These are phyloP conservation scores for Boletellus sp. DNA, from an alignment of 768 basidiomycete species.

Conservation along the genomic window DNA sequence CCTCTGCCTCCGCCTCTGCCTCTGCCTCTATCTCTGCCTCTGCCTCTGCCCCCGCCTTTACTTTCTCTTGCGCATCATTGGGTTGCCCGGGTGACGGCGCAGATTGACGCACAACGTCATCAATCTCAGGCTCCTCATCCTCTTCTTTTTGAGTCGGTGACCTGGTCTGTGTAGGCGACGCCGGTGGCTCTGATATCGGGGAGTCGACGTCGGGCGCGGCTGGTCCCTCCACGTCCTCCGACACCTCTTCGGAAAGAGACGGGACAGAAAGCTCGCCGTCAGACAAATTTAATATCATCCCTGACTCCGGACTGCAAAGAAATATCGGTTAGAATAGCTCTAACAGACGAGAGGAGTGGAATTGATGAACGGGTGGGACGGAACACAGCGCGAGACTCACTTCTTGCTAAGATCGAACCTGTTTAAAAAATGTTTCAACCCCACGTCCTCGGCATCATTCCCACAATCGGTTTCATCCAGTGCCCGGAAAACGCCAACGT, in stretches of 20 bases:
- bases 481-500: conserved; percentile 38
- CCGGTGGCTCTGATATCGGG: conserved; percentile 33
- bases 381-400: conserved; percentile 34
- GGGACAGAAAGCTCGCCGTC: conserved; percentile 30
- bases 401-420: conserved; percentile 51
- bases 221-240: conserved; percentile 8
- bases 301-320: conserved; percentile 37
- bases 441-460: conserved; percentile 34
- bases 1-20: too few species aligned
- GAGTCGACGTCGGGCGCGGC: conserved; percentile 24
- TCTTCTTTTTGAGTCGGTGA: conserved; percentile 25
- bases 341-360: conserved; percentile 1
- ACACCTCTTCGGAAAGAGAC: conserved; percentile 10
- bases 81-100: conserved; percentile 15
- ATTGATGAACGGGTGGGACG: background rate
- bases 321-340: conserved; percentile 5
- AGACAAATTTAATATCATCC: conserved; percentile 38
- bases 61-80: too few species aligned
- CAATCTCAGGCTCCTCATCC: conserved; percentile 24
- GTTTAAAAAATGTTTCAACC: conserved; percentile 49
- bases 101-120: conserved; percentile 12
- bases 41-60: too few species aligned
- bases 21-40: too few species aligned
- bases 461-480: conserved; percentile 35
- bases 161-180: conserved; percentile 22